Evolutionary conservation across 257 asterid genomes (phyloP).

Genomic region (Solanum clarkiae): DNA sequence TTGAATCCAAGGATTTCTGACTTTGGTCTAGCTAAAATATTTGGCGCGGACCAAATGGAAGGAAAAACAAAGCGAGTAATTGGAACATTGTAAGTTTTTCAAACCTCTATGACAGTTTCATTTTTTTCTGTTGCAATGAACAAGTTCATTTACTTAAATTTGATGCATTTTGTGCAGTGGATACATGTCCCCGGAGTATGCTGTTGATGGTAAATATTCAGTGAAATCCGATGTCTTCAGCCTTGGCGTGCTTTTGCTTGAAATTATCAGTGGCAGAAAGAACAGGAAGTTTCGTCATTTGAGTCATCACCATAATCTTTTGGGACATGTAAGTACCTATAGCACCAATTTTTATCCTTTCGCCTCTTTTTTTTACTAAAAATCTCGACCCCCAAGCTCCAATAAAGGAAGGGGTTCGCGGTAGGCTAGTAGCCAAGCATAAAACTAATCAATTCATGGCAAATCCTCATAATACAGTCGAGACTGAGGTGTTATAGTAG

Average conservation of each 20-base stretch:
- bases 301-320: slow-evolving; percentile 8
- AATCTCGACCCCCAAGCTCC: not conserved
- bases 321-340: slow-evolving; percentile 11
- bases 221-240: slow-evolving; percentile 14
- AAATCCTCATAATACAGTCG: not conserved
- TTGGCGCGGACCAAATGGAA: slow-evolving; percentile 4
- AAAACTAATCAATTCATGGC: not conserved
- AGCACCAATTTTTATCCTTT: not conserved
- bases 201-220: slow-evolving; percentile 3
- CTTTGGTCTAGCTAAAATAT: slow-evolving; percentile 7
- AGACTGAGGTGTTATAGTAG: not conserved
- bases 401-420: not conserved
- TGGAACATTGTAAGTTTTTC: slow-evolving; percentile 12
- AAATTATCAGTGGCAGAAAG: slow-evolving; percentile 9
- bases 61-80: slow-evolving; percentile 9
- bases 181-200: slow-evolving; percentile 14
- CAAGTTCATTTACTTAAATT: not conserved
- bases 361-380: not conserved
- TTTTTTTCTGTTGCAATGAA: not conserved
- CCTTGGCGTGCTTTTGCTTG: slow-evolving; percentile 11
- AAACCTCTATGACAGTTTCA: not conserved
- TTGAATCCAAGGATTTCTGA: slow-evolving; percentile 15
- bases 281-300: slow-evolving; percentile 2
- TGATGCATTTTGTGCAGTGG: slow-evolving; percentile 4
- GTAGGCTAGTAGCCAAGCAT: not conserved